phyloP scores from a whole-genome alignment of 441 rosid genomes.

The Sinapis alba region DNA sequence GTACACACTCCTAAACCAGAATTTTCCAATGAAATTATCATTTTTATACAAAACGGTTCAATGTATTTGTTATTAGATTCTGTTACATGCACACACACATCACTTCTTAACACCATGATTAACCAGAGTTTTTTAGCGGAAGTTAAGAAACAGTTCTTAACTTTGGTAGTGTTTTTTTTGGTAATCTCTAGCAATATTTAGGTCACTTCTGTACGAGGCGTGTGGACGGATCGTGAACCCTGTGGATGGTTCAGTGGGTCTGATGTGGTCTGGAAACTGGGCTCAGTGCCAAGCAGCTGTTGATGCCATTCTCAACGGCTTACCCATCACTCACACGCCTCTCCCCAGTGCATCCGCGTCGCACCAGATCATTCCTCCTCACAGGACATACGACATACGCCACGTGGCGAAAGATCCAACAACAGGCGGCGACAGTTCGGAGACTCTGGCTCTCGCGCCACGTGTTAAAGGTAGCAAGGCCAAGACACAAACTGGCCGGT shows the following conservation, averaged over 20 bases:
- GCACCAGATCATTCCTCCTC: slow-evolving; percentile 54
- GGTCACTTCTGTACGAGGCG: slow-evolving; percentile 71
- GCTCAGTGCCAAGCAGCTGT: slow-evolving; percentile 72
- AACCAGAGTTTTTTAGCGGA: too few relatives aligned
- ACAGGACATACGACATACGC: slow-evolving; percentile 80
- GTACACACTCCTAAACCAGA: slow-evolving; percentile 28
- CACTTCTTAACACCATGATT: too few relatives aligned
- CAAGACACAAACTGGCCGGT: slow-evolving; percentile 51
- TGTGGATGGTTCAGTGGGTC: slow-evolving; percentile 70
- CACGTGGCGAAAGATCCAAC: slow-evolving; percentile 68
- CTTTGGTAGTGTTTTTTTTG: slow-evolving; percentile 3
- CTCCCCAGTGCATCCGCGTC: slow-evolving; percentile 54
- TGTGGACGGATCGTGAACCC: slow-evolving; percentile 82
- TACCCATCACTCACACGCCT: slow-evolving; percentile 58
- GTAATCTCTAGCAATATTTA: slow-evolving; percentile 52
- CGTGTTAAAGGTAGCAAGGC: slow-evolving; percentile 41
- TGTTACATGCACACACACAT: slow-evolving; percentile 26
- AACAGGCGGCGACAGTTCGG: slow-evolving; percentile 54
- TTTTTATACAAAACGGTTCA: not conserved
- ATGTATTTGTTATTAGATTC: not conserved
- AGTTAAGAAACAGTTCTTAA: too few relatives aligned
- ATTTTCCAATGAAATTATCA: not conserved
- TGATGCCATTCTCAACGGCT: slow-evolving; percentile 62
- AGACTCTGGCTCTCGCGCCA: slow-evolving; percentile 29
- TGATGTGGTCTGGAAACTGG: slow-evolving; percentile 74